Evolutionary conservation across 2,329 filamentous ascomycete species (phyloP).

Genomic region (Cladosporium colombiae): DNA sequence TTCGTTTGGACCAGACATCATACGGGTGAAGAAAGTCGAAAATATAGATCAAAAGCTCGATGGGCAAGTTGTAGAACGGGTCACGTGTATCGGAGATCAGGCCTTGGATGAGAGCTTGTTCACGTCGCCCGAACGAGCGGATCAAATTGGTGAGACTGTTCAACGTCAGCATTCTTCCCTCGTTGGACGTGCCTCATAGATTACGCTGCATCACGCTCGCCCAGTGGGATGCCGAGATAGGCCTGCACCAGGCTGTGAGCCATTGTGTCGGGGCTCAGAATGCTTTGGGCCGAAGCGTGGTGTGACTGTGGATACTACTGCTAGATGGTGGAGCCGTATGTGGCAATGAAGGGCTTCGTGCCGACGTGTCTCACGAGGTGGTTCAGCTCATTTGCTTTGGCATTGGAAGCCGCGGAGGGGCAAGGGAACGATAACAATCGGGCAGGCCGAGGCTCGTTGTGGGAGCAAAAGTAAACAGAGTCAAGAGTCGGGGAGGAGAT

Average conservation of each 20-base stretch:
- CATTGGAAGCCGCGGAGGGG: neutral
- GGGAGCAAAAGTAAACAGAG: neutral
- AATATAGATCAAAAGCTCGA: constrained; percentile 41
- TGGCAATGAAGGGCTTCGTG: constrained; percentile 8
- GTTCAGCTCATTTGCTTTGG: constrained; percentile 5
- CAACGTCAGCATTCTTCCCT: neutral
- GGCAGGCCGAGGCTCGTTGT: neutral
- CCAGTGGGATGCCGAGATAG: neutral
- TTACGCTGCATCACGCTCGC: constrained; percentile 7
- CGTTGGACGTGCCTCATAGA: neutral
- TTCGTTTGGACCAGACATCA: constrained; percentile 33
- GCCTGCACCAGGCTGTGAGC: constrained; percentile 5
- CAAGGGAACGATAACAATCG: neutral
- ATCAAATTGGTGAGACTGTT: neutral
- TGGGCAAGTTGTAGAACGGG: constrained; percentile 39
- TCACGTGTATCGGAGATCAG: constrained; percentile 31
- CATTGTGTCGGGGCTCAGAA: neutral
- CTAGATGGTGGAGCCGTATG: neutral
- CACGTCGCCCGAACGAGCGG: neutral
- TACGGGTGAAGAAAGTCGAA: constrained; percentile 34
- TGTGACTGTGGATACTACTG: constrained; percentile 2
- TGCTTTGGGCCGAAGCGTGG: constrained; percentile 1
- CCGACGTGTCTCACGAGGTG: constrained; percentile 8
- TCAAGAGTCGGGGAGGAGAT: neutral
- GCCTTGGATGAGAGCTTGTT: neutral